These are phyloP conservation scores for Pseudogymnoascus sp. DNA, from an alignment of 2,329 filamentous ascomycete species.

Conservation along the genomic window DNA sequence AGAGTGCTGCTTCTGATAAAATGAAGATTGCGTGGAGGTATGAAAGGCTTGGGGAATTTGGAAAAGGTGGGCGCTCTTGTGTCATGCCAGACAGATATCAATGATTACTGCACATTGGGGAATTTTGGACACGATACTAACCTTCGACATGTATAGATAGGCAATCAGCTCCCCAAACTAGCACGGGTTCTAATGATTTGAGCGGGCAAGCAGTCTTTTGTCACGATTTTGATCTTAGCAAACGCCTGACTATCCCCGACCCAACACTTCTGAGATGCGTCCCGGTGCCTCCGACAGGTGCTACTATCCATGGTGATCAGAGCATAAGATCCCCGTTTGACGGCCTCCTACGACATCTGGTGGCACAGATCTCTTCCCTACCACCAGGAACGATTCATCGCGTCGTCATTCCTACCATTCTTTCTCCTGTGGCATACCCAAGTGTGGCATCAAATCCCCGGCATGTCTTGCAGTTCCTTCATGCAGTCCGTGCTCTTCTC, in stretches of 20 bases:
- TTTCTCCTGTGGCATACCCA: conserved; percentile 80
- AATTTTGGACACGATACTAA: conserved; percentile 15
- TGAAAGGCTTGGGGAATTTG: conserved; percentile 69
- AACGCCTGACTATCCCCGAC: conserved; percentile 52
- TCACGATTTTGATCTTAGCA: conserved; percentile 65
- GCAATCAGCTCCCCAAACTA: conserved; percentile 19
- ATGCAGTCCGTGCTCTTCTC: conserved; percentile 67
- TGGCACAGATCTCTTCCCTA: conserved; percentile 47
- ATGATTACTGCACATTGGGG: conserved; percentile 15
- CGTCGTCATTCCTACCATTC: conserved; percentile 72
- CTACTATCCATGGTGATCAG: conserved; percentile 24
- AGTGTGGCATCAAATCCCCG: conserved; percentile 61
- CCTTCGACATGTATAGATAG: conserved; percentile 17
- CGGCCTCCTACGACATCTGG: conserved; percentile 53
- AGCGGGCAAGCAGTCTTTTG: conserved; percentile 45
- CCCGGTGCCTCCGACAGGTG: conserved; percentile 30
- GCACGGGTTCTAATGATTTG: conserved; percentile 10
- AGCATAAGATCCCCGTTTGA: conserved; percentile 49
- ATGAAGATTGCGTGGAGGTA: conserved; percentile 99
- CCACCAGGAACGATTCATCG: conserved; percentile 63
- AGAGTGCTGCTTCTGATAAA: conserved; percentile 42
- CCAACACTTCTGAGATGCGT: conserved; percentile 46
- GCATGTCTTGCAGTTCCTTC: conserved; percentile 72
- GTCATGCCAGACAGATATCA: not conserved
- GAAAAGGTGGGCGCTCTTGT: conserved; percentile 35